A percentile compares a stretch with the other conserved stretches of the same genome.
phyloP scores from a whole-genome alignment of 23 red algal species.

The Chondrus crispus region DNA sequence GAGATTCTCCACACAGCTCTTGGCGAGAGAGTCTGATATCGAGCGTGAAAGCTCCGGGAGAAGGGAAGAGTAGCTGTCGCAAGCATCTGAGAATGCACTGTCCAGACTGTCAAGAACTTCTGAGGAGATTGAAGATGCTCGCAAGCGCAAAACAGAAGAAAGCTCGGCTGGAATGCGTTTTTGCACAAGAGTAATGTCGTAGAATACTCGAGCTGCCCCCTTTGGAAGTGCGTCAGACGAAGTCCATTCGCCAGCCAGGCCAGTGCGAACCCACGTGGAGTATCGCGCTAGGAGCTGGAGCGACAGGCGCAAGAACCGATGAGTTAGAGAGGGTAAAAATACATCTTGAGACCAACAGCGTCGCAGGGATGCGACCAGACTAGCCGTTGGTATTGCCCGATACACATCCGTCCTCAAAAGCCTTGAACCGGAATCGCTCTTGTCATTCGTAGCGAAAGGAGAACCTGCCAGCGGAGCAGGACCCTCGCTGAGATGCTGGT shows the following conservation, averaged over 20 bases:
- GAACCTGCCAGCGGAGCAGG: slow-evolving; percentile 4
- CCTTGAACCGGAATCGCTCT: background rate
- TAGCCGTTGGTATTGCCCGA: slow-evolving; percentile 39
- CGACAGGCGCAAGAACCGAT: slow-evolving; percentile 68
- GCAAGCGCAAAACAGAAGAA: slow-evolving; percentile 33
- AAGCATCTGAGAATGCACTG: slow-evolving; percentile 9
- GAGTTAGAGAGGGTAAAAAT: slow-evolving; percentile 50
- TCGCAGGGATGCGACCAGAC: slow-evolving; percentile 32
- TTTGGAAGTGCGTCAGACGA: slow-evolving; percentile 18
- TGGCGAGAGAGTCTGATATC: slow-evolving; percentile 29
- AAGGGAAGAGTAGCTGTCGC: slow-evolving; percentile 20
- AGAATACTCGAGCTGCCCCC: slow-evolving; percentile 48
- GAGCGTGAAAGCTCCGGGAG: slow-evolving; percentile 40
- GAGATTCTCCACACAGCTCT: slow-evolving; percentile 71
- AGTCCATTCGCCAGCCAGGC: slow-evolving; percentile 71
- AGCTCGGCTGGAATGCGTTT: slow-evolving; percentile 51
- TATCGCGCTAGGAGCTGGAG: slow-evolving; percentile 72
- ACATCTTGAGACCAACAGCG: slow-evolving; percentile 68
- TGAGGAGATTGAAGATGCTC: background rate
- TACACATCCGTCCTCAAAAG: slow-evolving; percentile 59
- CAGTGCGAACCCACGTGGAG: slow-evolving; percentile 57
- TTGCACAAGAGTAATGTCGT: slow-evolving; percentile 49
- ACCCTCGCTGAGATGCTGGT: slow-evolving; percentile 23
- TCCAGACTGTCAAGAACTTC: slow-evolving; percentile 30
- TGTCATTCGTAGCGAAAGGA: background rate